Evolutionary conservation across 495 filamentous ascomycete genomes (phyloP), one percentile per base, ranked within the genome.

Genomic region (Gamarada debralockiae): DNA sequence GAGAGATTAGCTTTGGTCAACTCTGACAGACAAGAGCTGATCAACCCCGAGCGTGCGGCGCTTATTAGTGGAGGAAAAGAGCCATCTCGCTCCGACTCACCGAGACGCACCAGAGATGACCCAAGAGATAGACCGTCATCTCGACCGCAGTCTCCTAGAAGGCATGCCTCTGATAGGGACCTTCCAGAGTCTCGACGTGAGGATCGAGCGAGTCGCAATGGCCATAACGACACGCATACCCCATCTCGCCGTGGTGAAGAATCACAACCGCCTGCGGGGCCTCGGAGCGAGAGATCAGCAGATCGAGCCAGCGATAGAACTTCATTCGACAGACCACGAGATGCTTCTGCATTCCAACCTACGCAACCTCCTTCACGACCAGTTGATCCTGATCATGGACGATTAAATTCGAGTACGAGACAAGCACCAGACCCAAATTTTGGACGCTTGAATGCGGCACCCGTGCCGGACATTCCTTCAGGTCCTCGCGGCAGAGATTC

Each of bases 381-480:
- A 45, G 56, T 48, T 29, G 84, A 83, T 56, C 65, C 73, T 53
- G 79, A 73, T 50, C 80, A 82, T 61, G 79, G 76, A 48, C 76
- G 78, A 47, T 68, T 79, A n/a, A 77, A 69, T 55, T 70, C 73
- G 54, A 72, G 72, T 42, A 18, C 40, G 21, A 45, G 50, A 33
- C 72, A 73, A 25, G 71, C 71, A 37, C 68, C 72, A 18, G 85
- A 89, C 64, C 76, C 76, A 3, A 81, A 81, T 51, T 82, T 82
- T 57, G 81, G 81, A 24, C 74, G 81, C 17, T 64, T 84, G 36
- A 82, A 77, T 53, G 66, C 76, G 6, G 72, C 75, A 15, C 61
- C 73, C 14, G 62, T 73, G 27, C 62, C 73, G 7, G 82, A 83
- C 39, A 79, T 84, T 39, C 89, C 90, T 1, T 84, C 82, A 21